These are phyloP conservation scores for Phytomonas serpens DNA, from an alignment of 208 protist genomes.

Conservation along the genomic window DNA sequence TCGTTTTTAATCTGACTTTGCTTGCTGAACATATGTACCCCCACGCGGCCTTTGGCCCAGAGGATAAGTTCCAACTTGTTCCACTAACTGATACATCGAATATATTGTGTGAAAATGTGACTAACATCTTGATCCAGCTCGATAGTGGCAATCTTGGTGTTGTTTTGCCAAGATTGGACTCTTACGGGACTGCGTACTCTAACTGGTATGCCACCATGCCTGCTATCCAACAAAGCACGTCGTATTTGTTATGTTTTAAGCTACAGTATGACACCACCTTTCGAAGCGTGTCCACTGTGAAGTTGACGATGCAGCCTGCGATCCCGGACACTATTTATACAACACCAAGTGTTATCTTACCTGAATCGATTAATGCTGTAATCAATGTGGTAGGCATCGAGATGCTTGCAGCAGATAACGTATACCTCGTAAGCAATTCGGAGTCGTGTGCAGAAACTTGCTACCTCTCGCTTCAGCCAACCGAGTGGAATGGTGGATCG, in stretches of 20 bases:
- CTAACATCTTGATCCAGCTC: background rate
- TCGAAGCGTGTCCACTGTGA: constrained; percentile 21
- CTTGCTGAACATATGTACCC: constrained; percentile 27
- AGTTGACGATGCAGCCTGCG: constrained; percentile 24
- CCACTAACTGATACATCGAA: constrained; percentile 7
- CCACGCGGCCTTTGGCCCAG: constrained; percentile 34
- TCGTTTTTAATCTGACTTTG: constrained; percentile 50
- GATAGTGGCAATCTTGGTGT: background rate
- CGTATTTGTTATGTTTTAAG: constrained; percentile 65
- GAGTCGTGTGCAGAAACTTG: constrained; percentile 72
- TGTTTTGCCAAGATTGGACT: constrained; percentile 20
- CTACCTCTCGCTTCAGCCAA: constrained; percentile 35
- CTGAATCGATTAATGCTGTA: constrained; percentile 25
- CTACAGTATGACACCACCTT: constrained; percentile 38
- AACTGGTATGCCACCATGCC: constrained; percentile 66
- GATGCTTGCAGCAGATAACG: constrained; percentile 35
- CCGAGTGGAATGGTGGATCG: constrained; percentile 19
- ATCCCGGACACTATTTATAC: constrained; percentile 41
- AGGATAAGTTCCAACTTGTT: constrained; percentile 54
- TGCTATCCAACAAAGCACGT: constrained; percentile 13
- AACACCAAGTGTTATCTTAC: constrained; percentile 43
- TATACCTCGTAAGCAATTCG: constrained; percentile 42
- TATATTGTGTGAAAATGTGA: background rate
- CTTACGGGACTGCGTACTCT: constrained; percentile 23
- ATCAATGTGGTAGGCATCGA: constrained; percentile 46